Conservation (phyloP, 1,284 basidiomycete species). For the Boletellus sp. region DNA sequence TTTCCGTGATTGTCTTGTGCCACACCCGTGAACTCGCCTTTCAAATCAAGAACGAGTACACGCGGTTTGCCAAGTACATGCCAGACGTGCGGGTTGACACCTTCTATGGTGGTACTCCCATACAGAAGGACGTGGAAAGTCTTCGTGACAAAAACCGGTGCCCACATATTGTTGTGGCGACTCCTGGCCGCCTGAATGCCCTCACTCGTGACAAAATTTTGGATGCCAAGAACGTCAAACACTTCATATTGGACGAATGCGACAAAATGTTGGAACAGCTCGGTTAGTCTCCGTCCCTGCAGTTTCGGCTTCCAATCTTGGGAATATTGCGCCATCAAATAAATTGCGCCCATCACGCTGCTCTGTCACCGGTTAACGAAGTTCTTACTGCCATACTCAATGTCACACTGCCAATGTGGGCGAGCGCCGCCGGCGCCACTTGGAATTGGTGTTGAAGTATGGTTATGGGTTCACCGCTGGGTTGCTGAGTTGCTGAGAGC, state of each 20-base stretch:
- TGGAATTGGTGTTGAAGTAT: constrained; percentile 34
- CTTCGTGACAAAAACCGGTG: constrained; percentile 97
- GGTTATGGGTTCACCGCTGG: constrained; percentile 32
- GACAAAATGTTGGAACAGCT: constrained; percentile 99
- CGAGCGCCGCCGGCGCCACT: constrained; percentile 38
- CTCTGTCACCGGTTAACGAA: constrained; percentile 35
- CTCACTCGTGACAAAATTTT: constrained; percentile 90
- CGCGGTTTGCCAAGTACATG: constrained; percentile 99
- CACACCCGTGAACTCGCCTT: constrained; percentile 99
- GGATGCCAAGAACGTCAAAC: constrained; percentile 92
- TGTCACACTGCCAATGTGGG: constrained; percentile 43
- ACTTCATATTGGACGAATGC: constrained; percentile 99
- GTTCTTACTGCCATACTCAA: constrained; percentile 52
- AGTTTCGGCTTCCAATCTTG: constrained; percentile 49
- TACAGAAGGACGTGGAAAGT: constrained; percentile 90
- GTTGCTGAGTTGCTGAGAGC: constrained; percentile 33
- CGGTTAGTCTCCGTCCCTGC: constrained; percentile 81
- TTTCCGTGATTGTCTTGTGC: constrained; percentile 96
- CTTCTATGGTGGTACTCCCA: constrained; percentile 96
- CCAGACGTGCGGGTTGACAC: constrained; percentile 96
- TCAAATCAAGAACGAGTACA: constrained; percentile 99
- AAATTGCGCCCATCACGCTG: constrained; percentile 38
- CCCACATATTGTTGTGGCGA: constrained; percentile 98
- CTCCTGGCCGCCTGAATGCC: constrained; percentile 93
- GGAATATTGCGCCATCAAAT: constrained; percentile 43